Evolutionary conservation across 345 rosid species (phyloP).

Genomic region (Gossypium longicalyx): DNA sequence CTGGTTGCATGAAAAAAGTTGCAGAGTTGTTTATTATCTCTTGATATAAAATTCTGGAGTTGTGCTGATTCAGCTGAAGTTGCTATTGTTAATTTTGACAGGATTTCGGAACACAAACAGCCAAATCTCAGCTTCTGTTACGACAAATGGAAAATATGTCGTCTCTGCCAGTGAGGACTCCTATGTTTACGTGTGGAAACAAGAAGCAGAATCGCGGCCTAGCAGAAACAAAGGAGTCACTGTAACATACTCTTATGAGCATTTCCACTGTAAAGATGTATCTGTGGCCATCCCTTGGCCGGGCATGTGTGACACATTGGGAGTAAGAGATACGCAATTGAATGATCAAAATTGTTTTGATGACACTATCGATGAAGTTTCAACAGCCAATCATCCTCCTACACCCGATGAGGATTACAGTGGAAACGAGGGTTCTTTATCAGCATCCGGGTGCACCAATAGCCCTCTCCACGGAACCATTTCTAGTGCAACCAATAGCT

Average conservation of each 20-base stretch:
- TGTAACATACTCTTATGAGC: constrained; percentile 65
- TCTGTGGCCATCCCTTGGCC: constrained; percentile 92
- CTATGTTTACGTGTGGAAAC: constrained; percentile 87
- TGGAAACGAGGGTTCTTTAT: constrained; percentile 38
- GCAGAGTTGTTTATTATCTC: neutral
- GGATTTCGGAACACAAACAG: constrained; percentile 92
- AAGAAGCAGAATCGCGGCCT: constrained; percentile 74
- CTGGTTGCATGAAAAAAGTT: neutral
- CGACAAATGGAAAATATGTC: constrained; percentile 79
- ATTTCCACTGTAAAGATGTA: constrained; percentile 88
- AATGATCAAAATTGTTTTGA: constrained; percentile 42
- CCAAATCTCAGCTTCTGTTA: constrained; percentile 75
- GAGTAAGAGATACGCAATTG: constrained; percentile 29
- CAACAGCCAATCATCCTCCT: constrained; percentile 74
- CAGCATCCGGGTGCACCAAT: constrained; percentile 35
- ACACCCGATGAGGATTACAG: constrained; percentile 60
- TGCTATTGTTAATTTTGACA: constrained; percentile 30
- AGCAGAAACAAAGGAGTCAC: constrained; percentile 64
- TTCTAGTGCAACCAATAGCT: constrained; percentile 70
- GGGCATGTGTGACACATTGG: constrained; percentile 58
- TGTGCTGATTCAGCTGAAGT: constrained; percentile 12
- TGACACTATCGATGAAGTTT: constrained; percentile 44
- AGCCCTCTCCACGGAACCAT: constrained; percentile 71
- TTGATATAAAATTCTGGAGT: constrained; percentile 3
- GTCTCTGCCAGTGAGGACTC: constrained; percentile 97